A percentile compares a stretch with the other conserved stretches of the same genome.
Evolutionary conservation across 2,329 filamentous ascomycete species (phyloP).

Genomic region (Diaporthe caulivora): DNA sequence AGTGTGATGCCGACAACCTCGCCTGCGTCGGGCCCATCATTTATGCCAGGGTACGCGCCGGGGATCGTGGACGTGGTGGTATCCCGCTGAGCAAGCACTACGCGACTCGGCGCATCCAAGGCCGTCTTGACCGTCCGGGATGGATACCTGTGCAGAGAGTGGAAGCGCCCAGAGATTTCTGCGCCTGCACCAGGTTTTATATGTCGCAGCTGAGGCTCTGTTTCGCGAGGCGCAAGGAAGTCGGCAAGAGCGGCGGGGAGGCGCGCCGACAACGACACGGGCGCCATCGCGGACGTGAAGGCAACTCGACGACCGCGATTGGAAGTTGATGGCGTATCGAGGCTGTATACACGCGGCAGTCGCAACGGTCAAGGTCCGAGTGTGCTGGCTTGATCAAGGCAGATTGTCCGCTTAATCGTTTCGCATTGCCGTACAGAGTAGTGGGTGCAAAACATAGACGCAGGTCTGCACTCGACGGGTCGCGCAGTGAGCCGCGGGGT

Average conservation of each 20-base stretch:
- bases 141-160: slow-evolving; percentile 21
- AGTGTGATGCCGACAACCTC: slow-evolving; percentile 55
- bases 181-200: slow-evolving; percentile 5
- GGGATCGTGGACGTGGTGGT: slow-evolving; percentile 47
- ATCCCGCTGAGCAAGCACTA: slow-evolving; percentile 40
- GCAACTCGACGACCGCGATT: slow-evolving; percentile 8
- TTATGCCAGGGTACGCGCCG: slow-evolving; percentile 46
- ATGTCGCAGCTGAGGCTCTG: slow-evolving; percentile 30
- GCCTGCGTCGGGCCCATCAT: slow-evolving; percentile 47
- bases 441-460: slow-evolving; percentile 8
- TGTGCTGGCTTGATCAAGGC: slow-evolving; percentile 3
- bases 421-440: slow-evolving; percentile 33
- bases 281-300: slow-evolving; percentile 33
- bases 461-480: slow-evolving; percentile 3
- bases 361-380: background rate
- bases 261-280: slow-evolving; percentile 24
- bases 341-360: background rate
- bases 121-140: slow-evolving; percentile 23
- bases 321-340: background rate
- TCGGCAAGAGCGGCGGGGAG: slow-evolving; percentile 26
- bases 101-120: slow-evolving; percentile 38
- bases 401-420: slow-evolving; percentile 14
- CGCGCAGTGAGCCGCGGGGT: background rate
- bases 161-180: slow-evolving; percentile 19
- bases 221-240: slow-evolving; percentile 17